Percentiles rank a stretch among this genome's conserved stretches.
phyloP scores from a whole-genome alignment of 805 yeast species.

The Pichia paraexigua region DNA sequence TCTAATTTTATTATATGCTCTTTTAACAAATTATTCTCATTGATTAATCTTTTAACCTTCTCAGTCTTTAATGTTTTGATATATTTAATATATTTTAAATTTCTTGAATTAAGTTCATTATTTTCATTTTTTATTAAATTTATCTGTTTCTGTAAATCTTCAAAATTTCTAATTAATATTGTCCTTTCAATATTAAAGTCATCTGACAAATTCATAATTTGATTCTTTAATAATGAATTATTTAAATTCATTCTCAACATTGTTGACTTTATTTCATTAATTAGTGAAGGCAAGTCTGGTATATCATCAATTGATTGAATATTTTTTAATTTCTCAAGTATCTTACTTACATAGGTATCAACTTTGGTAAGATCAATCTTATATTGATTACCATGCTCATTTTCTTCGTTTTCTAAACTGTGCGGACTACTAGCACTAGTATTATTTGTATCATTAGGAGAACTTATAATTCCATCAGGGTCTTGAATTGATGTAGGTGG shows the following conservation, averaged over 20 bases:
- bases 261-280: conserved; percentile 12
- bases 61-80: conserved; percentile 25
- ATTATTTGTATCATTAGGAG: not conserved
- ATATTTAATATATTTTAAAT: conserved; percentile 27
- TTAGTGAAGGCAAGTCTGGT: not conserved
- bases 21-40: conserved; percentile 23
- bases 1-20: conserved; percentile 15
- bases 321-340: not conserved
- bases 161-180: conserved; percentile 21
- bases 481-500: not conserved
- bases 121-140: conserved; percentile 24
- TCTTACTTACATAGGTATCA: not conserved
- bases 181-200: conserved; percentile 26
- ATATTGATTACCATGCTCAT: not conserved
- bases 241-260: conserved; percentile 25
- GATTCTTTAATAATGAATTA: conserved; percentile 26
- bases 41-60: conserved; percentile 20
- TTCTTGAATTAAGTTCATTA: conserved; percentile 24
- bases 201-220: conserved; percentile 21
- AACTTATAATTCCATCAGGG: not conserved
- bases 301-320: not conserved
- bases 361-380: not conserved
- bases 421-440: not conserved
- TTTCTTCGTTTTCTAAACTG: not conserved
- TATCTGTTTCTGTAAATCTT: conserved; percentile 22